Percentiles rank a stretch among this genome's conserved stretches.
Evolutionary conservation across 495 filamentous ascomycete species (phyloP).

Genomic region (Staphylotrichum longicolle): DNA sequence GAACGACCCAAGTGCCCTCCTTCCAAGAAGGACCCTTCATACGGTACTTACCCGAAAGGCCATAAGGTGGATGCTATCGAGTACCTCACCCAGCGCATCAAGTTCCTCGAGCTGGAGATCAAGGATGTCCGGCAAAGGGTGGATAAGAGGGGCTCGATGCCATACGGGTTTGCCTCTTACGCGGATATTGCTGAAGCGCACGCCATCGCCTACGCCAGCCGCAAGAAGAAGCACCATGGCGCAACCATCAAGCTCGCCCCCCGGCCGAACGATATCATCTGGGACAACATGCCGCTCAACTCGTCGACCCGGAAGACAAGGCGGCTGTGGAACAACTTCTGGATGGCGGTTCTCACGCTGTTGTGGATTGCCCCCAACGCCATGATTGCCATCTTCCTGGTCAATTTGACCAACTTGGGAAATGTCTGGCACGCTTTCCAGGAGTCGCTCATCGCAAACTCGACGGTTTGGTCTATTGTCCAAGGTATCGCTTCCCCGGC

Average conservation of each 20-base stretch:
- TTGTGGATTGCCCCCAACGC: slow-evolving; percentile 96
- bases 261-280: slow-evolving; percentile 87
- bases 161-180: slow-evolving; percentile 93
- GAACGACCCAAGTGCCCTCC: slow-evolving; percentile 77
- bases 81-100: slow-evolving; percentile 82
- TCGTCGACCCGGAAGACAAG: slow-evolving; percentile 66
- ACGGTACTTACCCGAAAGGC: slow-evolving; percentile 55
- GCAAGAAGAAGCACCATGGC: slow-evolving; percentile 77
- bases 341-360: slow-evolving; percentile 76
- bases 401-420: slow-evolving; percentile 77
- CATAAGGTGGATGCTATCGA: slow-evolving; percentile 91
- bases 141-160: slow-evolving; percentile 81
- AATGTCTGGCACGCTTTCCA: slow-evolving; percentile 77
- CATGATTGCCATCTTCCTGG: slow-evolving; percentile 88
- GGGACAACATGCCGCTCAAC: slow-evolving; percentile 81
- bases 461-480: slow-evolving; percentile 73
- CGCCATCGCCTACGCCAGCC: slow-evolving; percentile 75
- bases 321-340: slow-evolving; percentile 73
- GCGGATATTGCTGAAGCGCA: slow-evolving; percentile 85
- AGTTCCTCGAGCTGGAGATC: slow-evolving; percentile 77
- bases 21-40: slow-evolving; percentile 65
- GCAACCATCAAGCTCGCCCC: slow-evolving; percentile 78
- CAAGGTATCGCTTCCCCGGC: slow-evolving; percentile 95
- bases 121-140: slow-evolving; percentile 75
- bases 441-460: slow-evolving; percentile 57